These are phyloP conservation scores for Trichoderma hamatum DNA, from an alignment of 2,329 filamentous ascomycete species.

Conservation along the genomic window DNA sequence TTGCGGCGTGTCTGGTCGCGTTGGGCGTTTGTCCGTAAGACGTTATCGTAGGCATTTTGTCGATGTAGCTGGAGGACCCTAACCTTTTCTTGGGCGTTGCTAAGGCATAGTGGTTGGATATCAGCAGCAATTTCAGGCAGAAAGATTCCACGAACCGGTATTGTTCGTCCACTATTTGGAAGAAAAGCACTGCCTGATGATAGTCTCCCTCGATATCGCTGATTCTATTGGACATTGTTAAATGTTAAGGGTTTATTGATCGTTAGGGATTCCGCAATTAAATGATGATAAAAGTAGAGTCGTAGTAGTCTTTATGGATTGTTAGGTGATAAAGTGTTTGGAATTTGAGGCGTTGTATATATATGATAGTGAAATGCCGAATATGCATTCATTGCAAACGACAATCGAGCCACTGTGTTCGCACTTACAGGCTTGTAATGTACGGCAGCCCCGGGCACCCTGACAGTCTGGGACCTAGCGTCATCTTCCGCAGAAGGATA, in stretches of 20 bases:
- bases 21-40: no score
- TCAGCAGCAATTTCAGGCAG: background rate
- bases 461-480: background rate
- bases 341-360: background rate
- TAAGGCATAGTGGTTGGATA: background rate
- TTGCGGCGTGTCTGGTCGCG: no score
- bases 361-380: background rate
- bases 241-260: background rate
- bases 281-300: background rate
- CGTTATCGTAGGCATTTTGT: no score
- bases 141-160: background rate
- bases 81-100: no score
- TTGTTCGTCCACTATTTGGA: no score
- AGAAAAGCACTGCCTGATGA: no score
- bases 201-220: no score
- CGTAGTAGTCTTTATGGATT: background rate
- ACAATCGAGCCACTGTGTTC: background rate
- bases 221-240: background rate
- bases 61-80: no score
- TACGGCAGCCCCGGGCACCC: background rate
- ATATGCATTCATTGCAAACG: background rate
- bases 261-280: background rate
- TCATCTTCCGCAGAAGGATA: background rate
- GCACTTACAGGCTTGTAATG: background rate
- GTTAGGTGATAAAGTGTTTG: background rate